Base-by-base conservation (phyloP, 176 grass and related monocot species). In the Cymbopogon citratus region DNA sequence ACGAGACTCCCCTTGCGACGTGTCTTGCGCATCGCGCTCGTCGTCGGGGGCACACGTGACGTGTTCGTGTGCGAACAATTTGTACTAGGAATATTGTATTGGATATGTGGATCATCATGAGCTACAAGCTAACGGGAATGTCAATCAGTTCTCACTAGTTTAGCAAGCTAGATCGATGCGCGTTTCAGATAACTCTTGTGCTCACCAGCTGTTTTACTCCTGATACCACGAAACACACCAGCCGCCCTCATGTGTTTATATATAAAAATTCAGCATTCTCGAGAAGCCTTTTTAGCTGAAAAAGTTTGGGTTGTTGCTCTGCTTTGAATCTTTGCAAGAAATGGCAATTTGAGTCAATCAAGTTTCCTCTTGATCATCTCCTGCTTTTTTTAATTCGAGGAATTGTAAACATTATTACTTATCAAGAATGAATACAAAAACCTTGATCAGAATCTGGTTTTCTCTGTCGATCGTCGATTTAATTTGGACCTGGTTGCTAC, bases 51-150 rank as follows among this genome's bases (percentile, higher is more conserved):
- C n/a, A n/a, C n/a, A n/a, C n/a, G n/a, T n/a, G n/a, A n/a, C n/a
- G n/a, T n/a, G n/a, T n/a, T n/a, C n/a, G 23, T 77, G 73, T 66
- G 46, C 65, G 73, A 48, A 57, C 57, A 85, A 86, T 82, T 82
- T 78, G 64, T 71, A 65, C 78, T 66, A 82, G 83, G 87, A 85
- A 89, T 89, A 80, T 89, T 85, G 79, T 41, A 31, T 52, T 26
- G 9, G 56, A 78, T 43, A 72, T 70, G 80, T 54, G 64, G 57
- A 74, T 71, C 54, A 74, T 79, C 54, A 25, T 57, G 83, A 27
- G 38, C 46, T 61, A 65, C 57, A 63, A 21, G 31, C 12, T 25
- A 35, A 54, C 12, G 68, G 29, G 57, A 73, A 85, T 79, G 68
- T 66, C 59, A 80, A 57, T 66, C n/a, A 66, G 44, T 65, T 73